These are phyloP conservation scores for Mycena sp. DNA, from an alignment of 1,284 basidiomycete species.

Conservation along the genomic window DNA sequence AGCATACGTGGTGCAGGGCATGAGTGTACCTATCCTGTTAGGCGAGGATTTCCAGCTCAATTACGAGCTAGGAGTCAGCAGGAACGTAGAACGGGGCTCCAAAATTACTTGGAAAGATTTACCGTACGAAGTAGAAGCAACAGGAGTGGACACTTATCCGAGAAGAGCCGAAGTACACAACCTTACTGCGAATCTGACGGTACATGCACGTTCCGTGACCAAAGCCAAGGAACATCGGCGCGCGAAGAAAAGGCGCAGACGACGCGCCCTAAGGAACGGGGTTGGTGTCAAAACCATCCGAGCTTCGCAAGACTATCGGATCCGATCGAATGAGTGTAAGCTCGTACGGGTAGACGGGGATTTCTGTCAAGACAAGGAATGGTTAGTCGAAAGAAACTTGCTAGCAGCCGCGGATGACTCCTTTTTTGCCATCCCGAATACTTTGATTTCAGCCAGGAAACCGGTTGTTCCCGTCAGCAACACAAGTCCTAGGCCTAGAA, in stretches of 20 bases:
- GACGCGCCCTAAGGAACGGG: background rate
- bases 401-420: background rate
- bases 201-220: too few relatives aligned
- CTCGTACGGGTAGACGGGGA: background rate
- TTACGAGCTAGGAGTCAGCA: background rate
- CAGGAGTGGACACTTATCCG: background rate
- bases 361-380: background rate
- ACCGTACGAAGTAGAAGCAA: background rate
- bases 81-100: background rate
- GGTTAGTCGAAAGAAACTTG: background rate
- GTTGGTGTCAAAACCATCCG: background rate
- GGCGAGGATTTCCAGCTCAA: slow-evolving; percentile 9
- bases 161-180: background rate
- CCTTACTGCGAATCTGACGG: background rate
- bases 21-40: background rate
- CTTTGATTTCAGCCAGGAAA: background rate
- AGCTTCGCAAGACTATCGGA: background rate
- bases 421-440: background rate
- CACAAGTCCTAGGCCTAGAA: background rate
- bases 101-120: background rate
- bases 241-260: background rate
- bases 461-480: background rate
- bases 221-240: background rate
- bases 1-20: background rate
- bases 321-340: background rate